These are phyloP conservation scores for Pseudogymnoascus sp. DNA, from an alignment of 2,329 filamentous ascomycete species.

Conservation along the genomic window DNA sequence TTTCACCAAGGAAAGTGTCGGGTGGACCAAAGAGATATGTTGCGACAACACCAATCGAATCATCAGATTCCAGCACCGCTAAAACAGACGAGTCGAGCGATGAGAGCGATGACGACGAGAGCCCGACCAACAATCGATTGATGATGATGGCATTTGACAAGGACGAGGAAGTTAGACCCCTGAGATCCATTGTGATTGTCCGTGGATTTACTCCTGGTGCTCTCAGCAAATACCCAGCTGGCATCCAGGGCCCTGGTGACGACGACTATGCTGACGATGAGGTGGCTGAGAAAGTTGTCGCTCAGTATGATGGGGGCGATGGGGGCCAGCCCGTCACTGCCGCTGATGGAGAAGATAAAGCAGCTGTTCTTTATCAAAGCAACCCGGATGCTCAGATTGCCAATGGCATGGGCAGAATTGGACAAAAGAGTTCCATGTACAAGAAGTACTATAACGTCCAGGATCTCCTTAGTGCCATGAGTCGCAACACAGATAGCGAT, in stretches of 20 bases:
- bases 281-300: background rate
- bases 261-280: constrained; percentile 1
- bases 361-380: background rate
- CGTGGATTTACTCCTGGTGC: background rate
- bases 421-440: background rate
- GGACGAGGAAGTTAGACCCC: background rate
- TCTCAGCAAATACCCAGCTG: background rate
- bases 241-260: background rate
- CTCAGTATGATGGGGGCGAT: background rate
- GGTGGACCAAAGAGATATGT: background rate
- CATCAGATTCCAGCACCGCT: background rate
- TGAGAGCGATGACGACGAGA: background rate
- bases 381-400: background rate
- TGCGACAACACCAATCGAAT: background rate
- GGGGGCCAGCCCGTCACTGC: background rate
- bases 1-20: background rate
- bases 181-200: background rate
- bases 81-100: background rate
- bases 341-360: too few relatives aligned
- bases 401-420: background rate
- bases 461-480: background rate
- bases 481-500: background rate
- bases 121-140: background rate
- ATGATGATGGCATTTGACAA: constrained; percentile 8
- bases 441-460: background rate